Evolutionary conservation across 805 yeast genomes (phyloP).

Genomic region (Cyberlindnera japonica): DNA sequence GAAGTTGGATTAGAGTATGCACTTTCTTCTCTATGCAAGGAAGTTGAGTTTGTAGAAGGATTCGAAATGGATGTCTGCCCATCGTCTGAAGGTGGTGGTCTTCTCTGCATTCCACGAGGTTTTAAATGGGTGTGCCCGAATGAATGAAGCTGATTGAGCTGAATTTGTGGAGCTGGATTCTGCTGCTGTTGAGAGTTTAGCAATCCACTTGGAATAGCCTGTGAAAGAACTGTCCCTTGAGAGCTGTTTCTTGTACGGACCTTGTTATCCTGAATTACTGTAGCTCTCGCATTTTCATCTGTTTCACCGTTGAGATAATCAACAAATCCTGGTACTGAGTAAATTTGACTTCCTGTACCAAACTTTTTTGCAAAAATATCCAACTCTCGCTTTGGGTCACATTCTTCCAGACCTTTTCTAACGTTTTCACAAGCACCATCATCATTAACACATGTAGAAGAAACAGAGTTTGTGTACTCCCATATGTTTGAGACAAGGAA

Average conservation of each 20-base stretch:
- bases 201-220: constrained; percentile 5
- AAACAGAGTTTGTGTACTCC: constrained; percentile 71
- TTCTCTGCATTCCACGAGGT: constrained; percentile 18
- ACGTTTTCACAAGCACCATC: constrained; percentile 75
- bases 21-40: constrained; percentile 23
- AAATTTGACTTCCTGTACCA: constrained; percentile 64
- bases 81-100: constrained; percentile 31
- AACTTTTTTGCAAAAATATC: constrained; percentile 46
- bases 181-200: constrained; percentile 1
- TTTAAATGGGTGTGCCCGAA: constrained; percentile 11
- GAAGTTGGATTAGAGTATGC: constrained; percentile 29
- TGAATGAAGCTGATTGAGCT: constrained; percentile 10
- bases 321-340: constrained; percentile 57
- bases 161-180: constrained; percentile 6
- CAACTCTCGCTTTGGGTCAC: constrained; percentile 60
- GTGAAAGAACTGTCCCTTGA: constrained; percentile 15
- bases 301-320: constrained; percentile 50
- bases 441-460: constrained; percentile 72
- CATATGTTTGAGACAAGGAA: constrained; percentile 68
- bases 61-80: constrained; percentile 29
- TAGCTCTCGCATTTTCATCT: constrained; percentile 24
- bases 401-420: constrained; percentile 61
- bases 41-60: constrained; percentile 23
- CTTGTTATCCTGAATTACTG: constrained; percentile 7
- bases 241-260: constrained; percentile 30